Evolutionary conservation across 148 eudicot species (phyloP).

Genomic region (Spergularia bocconei): DNA sequence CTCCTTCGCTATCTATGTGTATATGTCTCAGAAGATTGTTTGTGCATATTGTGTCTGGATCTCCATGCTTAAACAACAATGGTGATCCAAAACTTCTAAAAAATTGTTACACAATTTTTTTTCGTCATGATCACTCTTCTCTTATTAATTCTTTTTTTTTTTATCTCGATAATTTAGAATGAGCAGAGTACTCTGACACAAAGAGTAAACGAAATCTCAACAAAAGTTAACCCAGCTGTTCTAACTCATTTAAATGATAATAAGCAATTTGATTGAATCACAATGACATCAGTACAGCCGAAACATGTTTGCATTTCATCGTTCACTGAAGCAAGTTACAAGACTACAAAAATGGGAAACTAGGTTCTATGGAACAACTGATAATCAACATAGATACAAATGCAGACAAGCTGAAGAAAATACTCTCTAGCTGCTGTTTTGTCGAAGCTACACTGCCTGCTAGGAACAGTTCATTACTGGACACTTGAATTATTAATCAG

Average conservation of each 20-base stretch:
- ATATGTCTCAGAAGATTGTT: slow-evolving; percentile 86
- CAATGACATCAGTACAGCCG: too few relatives aligned
- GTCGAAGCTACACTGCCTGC: neutral
- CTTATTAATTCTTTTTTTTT: neutral
- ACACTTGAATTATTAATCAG: slow-evolving; percentile 14
- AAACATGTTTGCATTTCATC: neutral
- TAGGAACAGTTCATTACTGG: neutral
- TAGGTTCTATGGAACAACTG: slow-evolving; percentile 1
- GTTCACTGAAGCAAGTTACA: slow-evolving; percentile 1
- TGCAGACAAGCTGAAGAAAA: neutral
- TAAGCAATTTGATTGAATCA: too few relatives aligned
- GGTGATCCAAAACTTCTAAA: slow-evolving; percentile 26
- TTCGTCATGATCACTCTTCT: neutral
- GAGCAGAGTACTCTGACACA: too few relatives aligned
- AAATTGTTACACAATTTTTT: neutral
- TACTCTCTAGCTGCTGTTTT: neutral
- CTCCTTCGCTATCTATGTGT: slow-evolving; percentile 88
- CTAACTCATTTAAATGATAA: too few relatives aligned
- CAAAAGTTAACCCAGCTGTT: too few relatives aligned
- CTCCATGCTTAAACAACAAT: slow-evolving; percentile 51
- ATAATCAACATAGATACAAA: neutral
- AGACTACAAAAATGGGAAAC: slow-evolving; percentile 1
- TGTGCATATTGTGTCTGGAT: slow-evolving; percentile 93
- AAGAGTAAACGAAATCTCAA: too few relatives aligned
- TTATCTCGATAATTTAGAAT: neutral